Evolutionary conservation across 495 filamentous ascomycete genomes (phyloP), one percentile per base, ranked within the genome.

Genomic region (Lineolata rhizophorae): DNA sequence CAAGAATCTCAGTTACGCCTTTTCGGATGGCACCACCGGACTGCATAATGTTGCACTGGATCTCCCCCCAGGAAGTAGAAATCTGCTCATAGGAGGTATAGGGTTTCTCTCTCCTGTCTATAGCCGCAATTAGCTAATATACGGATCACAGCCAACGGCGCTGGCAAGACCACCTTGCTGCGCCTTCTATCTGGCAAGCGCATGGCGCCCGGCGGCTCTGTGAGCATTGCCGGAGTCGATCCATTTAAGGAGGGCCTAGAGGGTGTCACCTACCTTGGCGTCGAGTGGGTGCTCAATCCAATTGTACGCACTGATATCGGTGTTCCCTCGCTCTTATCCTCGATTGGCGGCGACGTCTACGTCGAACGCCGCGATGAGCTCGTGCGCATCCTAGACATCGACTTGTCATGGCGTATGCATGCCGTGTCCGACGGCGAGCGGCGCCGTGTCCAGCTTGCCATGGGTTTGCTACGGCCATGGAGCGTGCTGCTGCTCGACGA

Each of bases 251-350:
- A 78, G 15, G 67, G 70, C 8, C 63, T 93, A 0, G 76, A 90
- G 52, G 87, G 84, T 29, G 85, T 99, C 17, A 93, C 83, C 30
- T 99, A 99, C 51, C 73, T 99, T 4, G 87, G 87, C 0, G 66
- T 90, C 0, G 87, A 99, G 57, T 99, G 90, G 90, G 90, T 95
- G 9, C 68, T 95, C n/a, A 95, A 95, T 57, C 75, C 72, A 20
- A 90, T 94, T 43, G 90, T 95, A 21, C 72, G 90, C 19, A 87
- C 76, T 11, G 87, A 99, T 52, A 92, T 97, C 37, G 80, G 76
- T 25, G 83, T 97, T 2, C 65, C 64, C 2, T 82, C 84, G 26
- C 69, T 97, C 4, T 67, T 97, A 13, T 53, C 64, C 20, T 82
- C 73, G 9, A 77, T 97, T 2, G 87, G 87, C 34, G 90, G 87